A percentile compares a stretch with the other conserved stretches of the same genome.
These are phyloP conservation scores for Phanerochaete sordida DNA, from an alignment of 768 basidiomycete genomes.

Conservation along the genomic window DNA sequence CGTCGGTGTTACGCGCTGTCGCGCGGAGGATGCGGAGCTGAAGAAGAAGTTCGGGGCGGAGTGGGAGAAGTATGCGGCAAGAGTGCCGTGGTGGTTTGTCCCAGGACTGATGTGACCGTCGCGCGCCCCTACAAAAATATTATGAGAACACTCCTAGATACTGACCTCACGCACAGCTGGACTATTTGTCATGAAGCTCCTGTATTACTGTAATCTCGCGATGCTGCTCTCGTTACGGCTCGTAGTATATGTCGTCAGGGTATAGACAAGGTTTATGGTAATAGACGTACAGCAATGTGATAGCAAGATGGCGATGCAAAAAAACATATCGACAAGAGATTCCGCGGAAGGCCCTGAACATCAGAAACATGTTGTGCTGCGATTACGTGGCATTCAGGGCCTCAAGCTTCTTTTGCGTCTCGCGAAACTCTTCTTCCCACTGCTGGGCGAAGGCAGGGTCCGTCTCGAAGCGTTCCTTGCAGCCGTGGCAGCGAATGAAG, in stretches of 20 bases:
- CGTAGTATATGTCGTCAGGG: background rate
- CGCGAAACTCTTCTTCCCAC: conserved; percentile 42
- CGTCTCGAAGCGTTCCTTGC: conserved; percentile 33
- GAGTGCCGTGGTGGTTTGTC: conserved; percentile 17
- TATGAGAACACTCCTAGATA: too few relatives aligned
- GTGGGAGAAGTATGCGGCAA: conserved; percentile 17
- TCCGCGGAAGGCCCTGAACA: too few relatives aligned
- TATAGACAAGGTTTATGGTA: background rate
- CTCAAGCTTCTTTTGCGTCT: conserved; percentile 32
- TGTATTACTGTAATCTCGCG: too few relatives aligned
- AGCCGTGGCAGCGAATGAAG: conserved; percentile 51
- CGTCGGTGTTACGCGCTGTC: conserved; percentile 6
- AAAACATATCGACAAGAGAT: background rate
- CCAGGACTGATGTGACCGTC: conserved; percentile 13
- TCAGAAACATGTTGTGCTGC: too few relatives aligned
- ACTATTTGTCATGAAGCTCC: background rate
- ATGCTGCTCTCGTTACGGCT: background rate
- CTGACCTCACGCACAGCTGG: too few relatives aligned
- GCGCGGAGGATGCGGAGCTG: conserved; percentile 14
- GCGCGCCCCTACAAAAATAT: too few relatives aligned
- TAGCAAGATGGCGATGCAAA: background rate
- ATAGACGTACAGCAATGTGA: background rate
- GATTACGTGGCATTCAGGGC: background rate
- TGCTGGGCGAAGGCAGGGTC: conserved; percentile 35
- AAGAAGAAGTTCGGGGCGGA: conserved; percentile 15